Evolutionary conservation across 495 filamentous ascomycete genomes (phyloP).

Genomic region (Neurospora sp.): DNA sequence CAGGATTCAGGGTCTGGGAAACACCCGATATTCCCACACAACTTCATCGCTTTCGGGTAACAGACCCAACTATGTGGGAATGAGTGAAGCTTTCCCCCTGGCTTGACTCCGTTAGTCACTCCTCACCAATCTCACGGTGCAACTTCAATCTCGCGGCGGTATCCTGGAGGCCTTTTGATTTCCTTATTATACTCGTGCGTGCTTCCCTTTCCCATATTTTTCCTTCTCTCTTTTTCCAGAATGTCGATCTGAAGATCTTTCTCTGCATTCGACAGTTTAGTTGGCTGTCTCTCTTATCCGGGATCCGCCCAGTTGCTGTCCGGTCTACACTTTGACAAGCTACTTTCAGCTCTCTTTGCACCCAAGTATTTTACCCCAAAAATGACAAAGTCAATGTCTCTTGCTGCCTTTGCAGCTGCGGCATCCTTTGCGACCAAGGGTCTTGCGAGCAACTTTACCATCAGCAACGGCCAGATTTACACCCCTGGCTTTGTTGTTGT

Average conservation of each 20-base stretch:
- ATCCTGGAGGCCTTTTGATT: background rate
- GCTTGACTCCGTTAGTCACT: background rate
- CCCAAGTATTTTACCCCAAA: background rate
- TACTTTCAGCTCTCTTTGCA: background rate
- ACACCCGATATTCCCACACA: background rate
- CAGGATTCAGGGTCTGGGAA: background rate
- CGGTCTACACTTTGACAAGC: background rate
- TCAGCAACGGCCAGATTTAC: constrained; percentile 50
- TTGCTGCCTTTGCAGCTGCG: constrained; percentile 13
- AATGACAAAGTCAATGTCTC: constrained; percentile 5
- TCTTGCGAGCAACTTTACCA: constrained; percentile 34
- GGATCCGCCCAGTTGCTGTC: background rate
- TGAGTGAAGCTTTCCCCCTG: background rate
- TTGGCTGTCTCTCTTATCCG: background rate
- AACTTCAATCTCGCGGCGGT: background rate
- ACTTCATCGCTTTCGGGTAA: background rate
- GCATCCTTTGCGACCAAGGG: background rate
- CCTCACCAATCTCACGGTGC: background rate
- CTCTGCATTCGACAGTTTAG: background rate
- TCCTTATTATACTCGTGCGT: background rate
- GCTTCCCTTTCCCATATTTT: background rate
- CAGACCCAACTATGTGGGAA: background rate
- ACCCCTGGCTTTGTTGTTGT: constrained; percentile 55
- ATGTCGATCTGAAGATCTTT: background rate
- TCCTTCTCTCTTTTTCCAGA: background rate